Base-by-base conservation (phyloP, 495 filamentous ascomycete genomes). In the Lophiotrema nucula region DNA sequence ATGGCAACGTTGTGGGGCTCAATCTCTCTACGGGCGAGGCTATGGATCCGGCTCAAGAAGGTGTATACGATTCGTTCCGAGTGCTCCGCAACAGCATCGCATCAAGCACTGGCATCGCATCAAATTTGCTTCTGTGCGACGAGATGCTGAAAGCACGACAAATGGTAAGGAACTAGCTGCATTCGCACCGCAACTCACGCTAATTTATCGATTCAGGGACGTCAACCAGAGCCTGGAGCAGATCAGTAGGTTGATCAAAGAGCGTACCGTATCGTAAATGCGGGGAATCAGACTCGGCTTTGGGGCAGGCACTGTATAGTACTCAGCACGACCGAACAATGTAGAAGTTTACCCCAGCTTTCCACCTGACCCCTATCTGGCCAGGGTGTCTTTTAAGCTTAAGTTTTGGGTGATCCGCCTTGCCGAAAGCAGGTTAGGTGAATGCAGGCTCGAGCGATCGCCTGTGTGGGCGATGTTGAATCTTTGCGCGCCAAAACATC, bases 141-240 rank as follows among this genome's bases (percentile, higher is more conserved):
- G 93, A 99, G 78, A 79, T 99, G 73, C 76, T 99, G 54, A 99
- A 99, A 79, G 93, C 93, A 48, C 80, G 93, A 69, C 95, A 97
- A 75, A 97, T 97, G 92, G 86, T 80, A 67, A 58, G 64, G 15
- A 28, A 4, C 38, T 31, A 42, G 31, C 22, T 23, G 25, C 33
- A 3, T 44, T 21, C 6, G 19, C 39, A 10, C 8, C 8, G 39
- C 39, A 21, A 13, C n/a, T n/a, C n/a, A 43, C 19, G 8, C 39
- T 43, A 43, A 10, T 43, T 11, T 11, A 13, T 21, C 19, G 19
- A 6, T 11, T 11, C 39, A 66, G 63, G 63, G 63, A 49, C 63
- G 63, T 2, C 53, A 61, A 51, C 57, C 58, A 16, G 63, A 56
- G 15, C 57, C 62, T 19, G 56, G 58, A 15, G 31, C 8, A 35